Percentiles rank a stretch among this genome's conserved stretches.
Evolutionary conservation across 208 protist species (phyloP).

Genomic region (Eutreptiella sp.): DNA sequence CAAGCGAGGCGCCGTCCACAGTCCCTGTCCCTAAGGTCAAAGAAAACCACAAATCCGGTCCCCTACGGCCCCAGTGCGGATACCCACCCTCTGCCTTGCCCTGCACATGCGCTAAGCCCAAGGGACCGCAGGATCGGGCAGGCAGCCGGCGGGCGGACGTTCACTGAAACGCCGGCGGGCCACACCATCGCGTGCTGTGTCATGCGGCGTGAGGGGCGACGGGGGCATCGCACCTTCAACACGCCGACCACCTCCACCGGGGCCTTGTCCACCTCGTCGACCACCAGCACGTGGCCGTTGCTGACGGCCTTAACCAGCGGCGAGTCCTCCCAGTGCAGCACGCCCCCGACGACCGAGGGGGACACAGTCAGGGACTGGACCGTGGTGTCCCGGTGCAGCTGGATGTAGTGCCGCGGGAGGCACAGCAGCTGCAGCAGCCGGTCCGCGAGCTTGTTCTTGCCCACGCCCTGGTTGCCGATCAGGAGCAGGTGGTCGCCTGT

Average conservation of each 20-base stretch:
- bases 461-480: constrained; percentile 67
- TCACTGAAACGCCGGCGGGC: too few relatives aligned
- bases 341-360: constrained; percentile 43
- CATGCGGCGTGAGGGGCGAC: not conserved
- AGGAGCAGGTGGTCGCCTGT: constrained; percentile 47
- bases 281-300: constrained; percentile 50
- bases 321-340: constrained; percentile 50
- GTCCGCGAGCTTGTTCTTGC: constrained; percentile 72
- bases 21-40: too few relatives aligned
- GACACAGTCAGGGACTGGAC: constrained; percentile 47
- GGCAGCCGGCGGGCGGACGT: too few relatives aligned
- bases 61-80: too few relatives aligned
- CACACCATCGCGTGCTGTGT: not conserved
- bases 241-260: constrained; percentile 53
- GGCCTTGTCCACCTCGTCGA: constrained; percentile 77
- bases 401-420: constrained; percentile 58
- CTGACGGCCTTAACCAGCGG: constrained; percentile 50
- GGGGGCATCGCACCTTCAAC: constrained; percentile 37
- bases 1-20: too few relatives aligned
- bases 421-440: constrained; percentile 46
- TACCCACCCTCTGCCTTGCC: too few relatives aligned
- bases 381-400: constrained; percentile 58
- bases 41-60: too few relatives aligned
- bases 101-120: too few relatives aligned
- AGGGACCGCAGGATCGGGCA: too few relatives aligned